Evolutionary conservation across 75 land plant species (phyloP), one percentile per base, ranked within the genome.

Genomic region (Gnetum montanum): DNA sequence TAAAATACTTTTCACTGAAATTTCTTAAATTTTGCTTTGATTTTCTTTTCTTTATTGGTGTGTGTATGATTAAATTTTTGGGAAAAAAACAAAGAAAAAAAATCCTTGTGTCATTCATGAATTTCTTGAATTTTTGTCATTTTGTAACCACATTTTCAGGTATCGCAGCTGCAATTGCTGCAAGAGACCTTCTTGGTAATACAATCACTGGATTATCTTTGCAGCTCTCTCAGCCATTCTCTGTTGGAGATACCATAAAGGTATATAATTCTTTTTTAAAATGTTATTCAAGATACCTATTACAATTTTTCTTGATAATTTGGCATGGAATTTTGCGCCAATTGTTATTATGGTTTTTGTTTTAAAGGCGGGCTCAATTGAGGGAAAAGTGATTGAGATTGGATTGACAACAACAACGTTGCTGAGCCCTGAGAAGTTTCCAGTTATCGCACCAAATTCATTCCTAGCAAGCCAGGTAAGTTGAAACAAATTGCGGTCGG

Each of bases 161-260:
- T 47, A 81, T 92, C 44, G 97, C 97, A 15, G 79, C 97, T 64
- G 97, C 97, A 48, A 79, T 92, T 79, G 97, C 97, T 33, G 86
- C 95, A 11, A 71, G 76, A 57, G 97, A 92, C 30, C 50, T 92
- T 25, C 94, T 92, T 47, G 97, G 97, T 18, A 92, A 92, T 74
- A 36, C 83, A 38, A 74, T 92, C 1, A 88, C 81, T 61, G 97
- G 97, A 0, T 54, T 88, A 19, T 68, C 78, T 34, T 57, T 92
- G 44, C 94, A 88, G 58, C 78, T 88, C 48, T 66, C 77, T 30
- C 69, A 73, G 48, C 97, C 97, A 4, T 92, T 92, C 48, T 79
- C 90, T 31, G 55, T 81, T 41, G 97, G 97, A 18, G 97, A 92
- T 49, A 70, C 70, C 20, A 92, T 92, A 7, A 88, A 79, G 50